Evolutionary conservation across 2,329 filamentous ascomycete genomes (phyloP).

Genomic region (Colletotrichum sp.): DNA sequence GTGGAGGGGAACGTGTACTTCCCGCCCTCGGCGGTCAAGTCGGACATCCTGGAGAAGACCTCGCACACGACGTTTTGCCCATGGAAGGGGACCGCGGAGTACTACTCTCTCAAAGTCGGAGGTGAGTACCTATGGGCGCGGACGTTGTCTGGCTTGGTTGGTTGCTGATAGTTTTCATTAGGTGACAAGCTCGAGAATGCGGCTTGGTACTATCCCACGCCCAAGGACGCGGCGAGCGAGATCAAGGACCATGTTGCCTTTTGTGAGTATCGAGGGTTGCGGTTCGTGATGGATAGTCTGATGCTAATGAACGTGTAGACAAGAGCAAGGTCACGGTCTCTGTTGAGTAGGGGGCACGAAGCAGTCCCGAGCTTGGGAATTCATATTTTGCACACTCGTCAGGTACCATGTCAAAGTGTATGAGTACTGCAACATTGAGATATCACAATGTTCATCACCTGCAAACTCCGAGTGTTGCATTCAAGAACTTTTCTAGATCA

Average conservation of each 20-base stretch:
- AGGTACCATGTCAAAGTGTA: neutral
- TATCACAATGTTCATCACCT: neutral
- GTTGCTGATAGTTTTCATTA: conserved; percentile 21
- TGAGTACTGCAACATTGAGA: neutral
- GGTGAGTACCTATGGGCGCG: conserved; percentile 32
- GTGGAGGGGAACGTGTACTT: conserved; percentile 67
- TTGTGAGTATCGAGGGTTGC: conserved; percentile 45
- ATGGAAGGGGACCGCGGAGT: conserved; percentile 63
- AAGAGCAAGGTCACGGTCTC: conserved; percentile 36
- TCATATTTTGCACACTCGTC: neutral
- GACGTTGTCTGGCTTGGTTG: neutral
- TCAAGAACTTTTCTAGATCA: neutral
- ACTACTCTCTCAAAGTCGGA: conserved; percentile 58
- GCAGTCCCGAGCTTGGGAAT: neutral
- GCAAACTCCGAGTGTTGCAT: neutral
- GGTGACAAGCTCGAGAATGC: conserved; percentile 55
- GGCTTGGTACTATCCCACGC: conserved; percentile 63
- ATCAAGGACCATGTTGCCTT: conserved; percentile 65
- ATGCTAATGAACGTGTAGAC: conserved; percentile 26
- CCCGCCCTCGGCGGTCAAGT: conserved; percentile 49
- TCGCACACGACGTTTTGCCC: conserved; percentile 54
- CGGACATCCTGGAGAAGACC: conserved; percentile 48
- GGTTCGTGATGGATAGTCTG: neutral
- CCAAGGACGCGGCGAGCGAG: conserved; percentile 50
- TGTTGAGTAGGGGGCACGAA: conserved; percentile 5